Percentiles rank a stretch among this genome's conserved stretches.
Conservation (phyloP, 768 basidiomycete genomes). For the Boletus subparvulus region DNA sequence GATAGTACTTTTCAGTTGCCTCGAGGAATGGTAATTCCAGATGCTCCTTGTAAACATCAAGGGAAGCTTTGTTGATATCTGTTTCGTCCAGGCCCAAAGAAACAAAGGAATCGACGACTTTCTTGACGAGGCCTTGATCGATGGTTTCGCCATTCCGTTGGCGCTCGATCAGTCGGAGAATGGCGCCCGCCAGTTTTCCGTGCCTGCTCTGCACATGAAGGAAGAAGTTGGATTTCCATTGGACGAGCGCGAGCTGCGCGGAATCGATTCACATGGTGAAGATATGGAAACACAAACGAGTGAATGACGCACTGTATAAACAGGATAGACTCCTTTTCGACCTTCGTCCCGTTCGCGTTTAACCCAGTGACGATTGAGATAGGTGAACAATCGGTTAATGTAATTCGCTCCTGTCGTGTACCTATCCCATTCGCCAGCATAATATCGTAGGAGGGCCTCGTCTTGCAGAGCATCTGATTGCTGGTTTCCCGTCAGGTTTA, state of each 20-base stretch:
- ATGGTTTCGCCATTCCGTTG: constrained; percentile 94
- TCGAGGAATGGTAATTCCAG: constrained; percentile 88
- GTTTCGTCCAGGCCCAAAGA: constrained; percentile 91
- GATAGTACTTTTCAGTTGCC: constrained; percentile 90
- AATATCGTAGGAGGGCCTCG: constrained; percentile 85
- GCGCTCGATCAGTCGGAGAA: constrained; percentile 86
- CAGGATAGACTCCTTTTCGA: constrained; percentile 88
- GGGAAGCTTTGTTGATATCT: constrained; percentile 88
- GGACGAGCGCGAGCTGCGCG: constrained; percentile 82
- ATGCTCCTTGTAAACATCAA: constrained; percentile 90
- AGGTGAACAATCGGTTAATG: constrained; percentile 95
- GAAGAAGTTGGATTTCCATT: constrained; percentile 95
- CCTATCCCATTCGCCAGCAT: constrained; percentile 90
- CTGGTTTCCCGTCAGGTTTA: constrained; percentile 40
- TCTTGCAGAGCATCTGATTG: constrained; percentile 78
- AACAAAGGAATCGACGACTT: constrained; percentile 92
- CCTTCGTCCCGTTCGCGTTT: constrained; percentile 98
- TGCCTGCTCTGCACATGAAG: constrained; percentile 80
- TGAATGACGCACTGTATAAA: constrained; percentile 77
- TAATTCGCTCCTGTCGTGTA: constrained; percentile 98
- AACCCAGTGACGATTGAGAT: constrained; percentile 99
- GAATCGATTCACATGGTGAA: background rate
- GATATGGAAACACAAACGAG: background rate
- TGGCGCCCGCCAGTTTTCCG: constrained; percentile 80
- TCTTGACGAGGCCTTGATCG: constrained; percentile 90